These are phyloP conservation scores for Claviceps sp. DNA, from an alignment of 2,329 filamentous ascomycete species.

Conservation along the genomic window DNA sequence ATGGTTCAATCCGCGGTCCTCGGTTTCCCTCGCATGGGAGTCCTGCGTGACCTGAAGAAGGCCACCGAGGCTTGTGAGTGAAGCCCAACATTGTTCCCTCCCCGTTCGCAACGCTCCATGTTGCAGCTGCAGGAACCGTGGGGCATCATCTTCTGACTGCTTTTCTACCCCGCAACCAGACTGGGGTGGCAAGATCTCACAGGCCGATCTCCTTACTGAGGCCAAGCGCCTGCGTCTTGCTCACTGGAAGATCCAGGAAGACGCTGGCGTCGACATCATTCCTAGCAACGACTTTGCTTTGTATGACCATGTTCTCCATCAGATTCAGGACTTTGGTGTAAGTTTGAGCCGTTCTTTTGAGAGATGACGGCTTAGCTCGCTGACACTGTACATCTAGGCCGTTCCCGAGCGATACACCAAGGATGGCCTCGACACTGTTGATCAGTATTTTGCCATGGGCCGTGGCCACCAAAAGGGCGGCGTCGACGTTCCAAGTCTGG, in stretches of 20 bases:
- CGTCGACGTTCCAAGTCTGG: conserved; percentile 83
- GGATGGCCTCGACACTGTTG: conserved; percentile 73
- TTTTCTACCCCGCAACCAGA: conserved; percentile 19
- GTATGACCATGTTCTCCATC: conserved; percentile 95
- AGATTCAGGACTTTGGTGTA: conserved; percentile 96
- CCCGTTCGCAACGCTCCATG: too few relatives aligned
- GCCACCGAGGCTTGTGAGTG: conserved; percentile 79
- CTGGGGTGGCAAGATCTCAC: conserved; percentile 90
- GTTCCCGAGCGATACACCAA: conserved; percentile 88
- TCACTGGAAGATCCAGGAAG: conserved; percentile 99
- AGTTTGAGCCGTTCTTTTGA: conserved; percentile 21
- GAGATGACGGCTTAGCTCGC: too few relatives aligned
- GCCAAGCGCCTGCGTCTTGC: conserved; percentile 91
- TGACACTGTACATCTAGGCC: conserved; percentile 37
- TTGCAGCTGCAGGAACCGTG: neutral
- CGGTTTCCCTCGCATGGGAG: conserved; percentile 98
- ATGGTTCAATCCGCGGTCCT: conserved; percentile 67
- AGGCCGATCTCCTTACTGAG: conserved; percentile 80
- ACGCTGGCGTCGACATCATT: conserved; percentile 93
- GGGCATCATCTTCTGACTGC: conserved; percentile 11
- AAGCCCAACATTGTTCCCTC: neutral
- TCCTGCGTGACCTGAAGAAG: conserved; percentile 98
- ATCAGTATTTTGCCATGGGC: conserved; percentile 99
- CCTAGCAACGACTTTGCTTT: conserved; percentile 99
- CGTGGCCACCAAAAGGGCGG: conserved; percentile 93